phyloP scores from a whole-genome alignment of 208 protist genomes.

The Leishmania tarentolae region DNA sequence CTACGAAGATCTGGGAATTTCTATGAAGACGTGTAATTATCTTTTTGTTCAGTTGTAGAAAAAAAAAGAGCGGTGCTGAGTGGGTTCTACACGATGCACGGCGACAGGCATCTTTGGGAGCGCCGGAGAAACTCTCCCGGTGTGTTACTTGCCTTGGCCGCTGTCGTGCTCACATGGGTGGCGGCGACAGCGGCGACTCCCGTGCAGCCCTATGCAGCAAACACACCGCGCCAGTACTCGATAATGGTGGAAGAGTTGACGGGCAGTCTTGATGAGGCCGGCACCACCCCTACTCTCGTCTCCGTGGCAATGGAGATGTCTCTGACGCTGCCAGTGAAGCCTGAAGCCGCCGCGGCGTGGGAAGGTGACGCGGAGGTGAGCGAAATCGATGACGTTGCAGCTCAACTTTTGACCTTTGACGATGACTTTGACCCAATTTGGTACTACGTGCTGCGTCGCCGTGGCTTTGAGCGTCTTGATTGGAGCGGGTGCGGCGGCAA shows the following conservation, averaged over 20 bases:
- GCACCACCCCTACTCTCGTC: slow-evolving; percentile 44
- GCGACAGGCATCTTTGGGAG: not conserved
- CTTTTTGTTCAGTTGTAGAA: not conserved
- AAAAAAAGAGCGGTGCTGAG: not conserved
- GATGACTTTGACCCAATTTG: slow-evolving; percentile 76
- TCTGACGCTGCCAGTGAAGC: slow-evolving; percentile 21
- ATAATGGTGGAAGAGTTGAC: slow-evolving; percentile 59
- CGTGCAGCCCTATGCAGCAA: not conserved
- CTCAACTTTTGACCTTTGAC: slow-evolving; percentile 58
- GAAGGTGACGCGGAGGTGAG: slow-evolving; percentile 20
- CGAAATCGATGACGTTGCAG: slow-evolving; percentile 27
- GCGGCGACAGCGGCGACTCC: not conserved
- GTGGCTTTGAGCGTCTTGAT: slow-evolving; percentile 57
- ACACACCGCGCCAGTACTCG: slow-evolving; percentile 39
- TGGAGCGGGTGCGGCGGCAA: slow-evolving; percentile 81
- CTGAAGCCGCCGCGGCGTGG: slow-evolving; percentile 11
- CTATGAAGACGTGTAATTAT: not conserved
- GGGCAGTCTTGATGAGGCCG: slow-evolving; percentile 38
- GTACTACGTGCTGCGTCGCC: slow-evolving; percentile 64
- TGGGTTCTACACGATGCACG: not conserved
- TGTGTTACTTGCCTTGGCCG: not conserved
- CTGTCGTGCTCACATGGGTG: slow-evolving; percentile 5
- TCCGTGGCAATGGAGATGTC: slow-evolving; percentile 50
- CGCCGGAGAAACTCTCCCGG: not conserved
- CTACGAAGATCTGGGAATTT: not conserved